Base-by-base conservation (phyloP, 768 basidiomycete species). In the Sistotremastrum suecicum region DNA sequence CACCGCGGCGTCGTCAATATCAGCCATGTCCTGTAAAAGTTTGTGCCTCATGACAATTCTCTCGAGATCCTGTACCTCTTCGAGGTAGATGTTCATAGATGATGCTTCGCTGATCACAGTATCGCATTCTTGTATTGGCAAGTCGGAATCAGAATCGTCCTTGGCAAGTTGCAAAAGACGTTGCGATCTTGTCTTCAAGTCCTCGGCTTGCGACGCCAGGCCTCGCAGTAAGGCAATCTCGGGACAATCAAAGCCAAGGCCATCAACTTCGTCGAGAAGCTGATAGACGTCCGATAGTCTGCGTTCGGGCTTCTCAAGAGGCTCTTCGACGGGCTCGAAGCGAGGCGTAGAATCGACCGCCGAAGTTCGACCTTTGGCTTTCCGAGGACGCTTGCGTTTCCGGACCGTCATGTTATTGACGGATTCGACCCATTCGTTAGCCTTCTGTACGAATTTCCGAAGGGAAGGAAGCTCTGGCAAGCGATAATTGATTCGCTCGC, bases 371-470 rank as follows among this genome's bases (percentile, higher is more conserved):
- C 77, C 71, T 48, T 74, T 72, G 42, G 77, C 72, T 46, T 77
- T 68, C 44, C 78, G 71, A 12, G 80, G 69, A n/a, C 83, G 80
- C 58, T 84, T 85, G 45, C 83, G 72, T 60, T 87, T 88, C 45
- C 84, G 80, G 43, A 81, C 74, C 49, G 81, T 68, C 63, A 86
- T 86, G 0, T 74, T 68, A 51, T 85, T 85, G 33, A 85, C 84
- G 6, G 76, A 70, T 48, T 89, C 87, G n/a, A 90, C 68, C 90
- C 90, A 92, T 55, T 83, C 82, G 51, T 79, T 87, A 12, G 84
- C 90, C 50, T 76, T 71, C 39, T 60, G 73, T 44, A 97, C 86
- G 56, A 86, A 86, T 61, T 78, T 84, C 39, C 81, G 74, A 35
- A 97, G 72, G 41, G 74, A 64, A 31, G 65, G 61, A 46, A 91